A percentile compares a stretch with the other conserved stretches of the same genome.
These are phyloP conservation scores for Aspergillus wentii DNA, from an alignment of 495 filamentous ascomycete species.

Conservation along the genomic window DNA sequence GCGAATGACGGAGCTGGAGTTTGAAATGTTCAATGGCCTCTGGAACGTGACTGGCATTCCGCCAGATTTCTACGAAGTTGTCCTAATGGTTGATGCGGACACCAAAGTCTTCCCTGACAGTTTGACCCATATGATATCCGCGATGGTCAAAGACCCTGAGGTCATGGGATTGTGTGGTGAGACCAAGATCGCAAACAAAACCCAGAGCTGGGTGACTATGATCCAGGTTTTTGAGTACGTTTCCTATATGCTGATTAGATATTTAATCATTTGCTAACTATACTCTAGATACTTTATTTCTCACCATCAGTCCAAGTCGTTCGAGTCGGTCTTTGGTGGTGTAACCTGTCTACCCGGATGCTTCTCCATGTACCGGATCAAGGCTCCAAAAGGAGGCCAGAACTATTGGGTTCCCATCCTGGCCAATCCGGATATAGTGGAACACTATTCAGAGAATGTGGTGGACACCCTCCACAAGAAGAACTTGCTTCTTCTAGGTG, in stretches of 20 bases:
- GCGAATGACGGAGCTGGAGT: constrained; percentile 99
- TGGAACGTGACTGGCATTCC: constrained; percentile 98
- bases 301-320: constrained; percentile 92
- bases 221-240: constrained; percentile 96
- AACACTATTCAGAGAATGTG: constrained; percentile 98
- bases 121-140: constrained; percentile 96
- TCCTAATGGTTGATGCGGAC: constrained; percentile 99
- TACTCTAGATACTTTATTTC: constrained; percentile 80
- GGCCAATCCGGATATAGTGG: constrained; percentile 96
- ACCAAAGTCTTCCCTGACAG: constrained; percentile 99
- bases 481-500: constrained; percentile 90
- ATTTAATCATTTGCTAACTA: constrained; percentile 13
- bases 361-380: constrained; percentile 99
- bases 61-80: constrained; percentile 94
- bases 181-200: constrained; percentile 99
- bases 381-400: constrained; percentile 94
- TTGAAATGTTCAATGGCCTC: constrained; percentile 98
- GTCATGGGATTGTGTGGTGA: constrained; percentile 99
- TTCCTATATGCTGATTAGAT: not conserved
- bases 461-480: constrained; percentile 99
- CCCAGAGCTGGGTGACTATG: constrained; percentile 88
- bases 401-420: constrained; percentile 99
- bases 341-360: constrained; percentile 98
- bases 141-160: constrained; percentile 98
- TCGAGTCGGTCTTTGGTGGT: constrained; percentile 98